Conservation (phyloP, 2,329 filamentous ascomycete species). For the Thelonectria olida region DNA sequence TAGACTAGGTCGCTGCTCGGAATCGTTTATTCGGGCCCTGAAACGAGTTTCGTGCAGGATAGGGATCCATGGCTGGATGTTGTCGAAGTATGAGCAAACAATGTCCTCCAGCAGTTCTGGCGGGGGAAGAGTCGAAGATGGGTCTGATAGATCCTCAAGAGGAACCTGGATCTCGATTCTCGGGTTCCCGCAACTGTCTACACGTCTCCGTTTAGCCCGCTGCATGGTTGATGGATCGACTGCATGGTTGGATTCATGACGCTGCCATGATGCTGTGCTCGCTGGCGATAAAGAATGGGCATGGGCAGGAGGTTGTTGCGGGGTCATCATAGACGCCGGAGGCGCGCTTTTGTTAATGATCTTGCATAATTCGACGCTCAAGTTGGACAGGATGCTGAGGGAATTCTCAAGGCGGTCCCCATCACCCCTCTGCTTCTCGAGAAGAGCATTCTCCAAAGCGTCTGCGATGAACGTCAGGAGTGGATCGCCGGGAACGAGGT, state of each 20-base stretch:
- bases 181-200: constrained; percentile 34
- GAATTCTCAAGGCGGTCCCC: constrained; percentile 2
- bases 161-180: constrained; percentile 32
- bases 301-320: not conserved
- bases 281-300: not conserved
- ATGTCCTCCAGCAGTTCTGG: constrained; percentile 32
- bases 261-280: not conserved
- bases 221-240: not conserved
- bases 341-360: not conserved
- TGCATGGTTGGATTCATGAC: not conserved
- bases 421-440: constrained; percentile 11
- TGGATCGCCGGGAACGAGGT: too few relatives aligned
- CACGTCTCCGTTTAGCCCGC: not conserved
- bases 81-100: constrained; percentile 30
- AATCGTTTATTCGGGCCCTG: constrained; percentile 28
- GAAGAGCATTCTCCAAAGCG: constrained; percentile 3
- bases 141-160: constrained; percentile 21
- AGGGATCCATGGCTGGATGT: constrained; percentile 36
- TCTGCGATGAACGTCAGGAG: not conserved
- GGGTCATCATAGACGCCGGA: not conserved
- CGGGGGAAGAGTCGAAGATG: constrained; percentile 17
- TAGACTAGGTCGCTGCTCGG: constrained; percentile 26
- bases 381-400: constrained; percentile 7
- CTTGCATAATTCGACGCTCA: constrained; percentile 11
- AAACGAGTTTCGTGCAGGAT: constrained; percentile 34